Base-by-base conservation (phyloP, 2,329 filamentous ascomycete genomes). In the Exophiala xenobiotica region DNA sequence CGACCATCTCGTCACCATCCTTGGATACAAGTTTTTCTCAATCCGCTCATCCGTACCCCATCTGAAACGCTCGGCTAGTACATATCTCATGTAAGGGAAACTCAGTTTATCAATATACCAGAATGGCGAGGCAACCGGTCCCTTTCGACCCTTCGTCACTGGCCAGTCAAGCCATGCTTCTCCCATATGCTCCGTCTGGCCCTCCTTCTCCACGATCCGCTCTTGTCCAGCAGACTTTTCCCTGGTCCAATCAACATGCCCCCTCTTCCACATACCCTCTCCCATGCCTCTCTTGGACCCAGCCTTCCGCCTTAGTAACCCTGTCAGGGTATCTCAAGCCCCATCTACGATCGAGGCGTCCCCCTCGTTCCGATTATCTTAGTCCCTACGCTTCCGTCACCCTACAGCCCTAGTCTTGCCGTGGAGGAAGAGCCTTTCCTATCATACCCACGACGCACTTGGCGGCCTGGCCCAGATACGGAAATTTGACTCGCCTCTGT, bases 401-500 rank as follows among this genome's bases (percentile, higher is more conserved):
- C 8, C 19, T 11, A 39, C 35, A 39, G 35, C 8, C 20, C 18
- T 40, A 26, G 20, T 26, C 23, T n/a, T 29, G 40, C 23, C 23
- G 14, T 40, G 18, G 37, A 22, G 40, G 22, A 35, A 19, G 18
- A 35, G n/a, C 42, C 11, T 38, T 20, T 49, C 39, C 6, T 38
- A 18, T 37, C 20, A 35, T 19, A 26, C 38, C 29, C 19, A 14
- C 26, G 6, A 16, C 20, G 16, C 12, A 6, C 12, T 45, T 18
- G 16, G 23, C 40, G n/a, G 43, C 49, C 14, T 29, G 27, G 49
- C 46, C 19, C n/a, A 39, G 37, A 33, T 35, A 35, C 54, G 54
- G 54, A 57, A 51, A 53, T 57, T 56, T 53, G 47, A 53, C 47
- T 57, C 44, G 46, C 48, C 27, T 46, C 39, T 54, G 54, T 54